Evolutionary conservation across 1,284 basidiomycete genomes (phyloP).

Genomic region (Omphalotus olearius): DNA sequence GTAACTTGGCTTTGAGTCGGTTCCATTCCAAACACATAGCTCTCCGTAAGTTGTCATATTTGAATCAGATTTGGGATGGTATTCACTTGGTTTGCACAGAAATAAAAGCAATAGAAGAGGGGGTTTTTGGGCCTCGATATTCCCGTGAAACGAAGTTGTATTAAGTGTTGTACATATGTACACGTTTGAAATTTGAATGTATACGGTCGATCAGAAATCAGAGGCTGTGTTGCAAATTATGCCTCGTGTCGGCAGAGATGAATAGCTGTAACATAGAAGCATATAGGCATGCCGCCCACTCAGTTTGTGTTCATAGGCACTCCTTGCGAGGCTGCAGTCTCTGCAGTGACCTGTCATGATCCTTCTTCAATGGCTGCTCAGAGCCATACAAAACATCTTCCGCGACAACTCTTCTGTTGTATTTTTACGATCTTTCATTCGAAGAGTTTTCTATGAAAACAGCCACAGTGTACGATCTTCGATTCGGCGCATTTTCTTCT

Average conservation of each 20-base stretch:
- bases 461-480: neutral
- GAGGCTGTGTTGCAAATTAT: too few relatives aligned
- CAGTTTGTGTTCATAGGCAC: too few relatives aligned
- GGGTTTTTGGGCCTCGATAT: constrained; percentile 33
- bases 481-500: constrained; percentile 1
- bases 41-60: constrained; percentile 39
- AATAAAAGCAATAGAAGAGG: constrained; percentile 58
- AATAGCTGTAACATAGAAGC: too few relatives aligned
- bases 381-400: neutral
- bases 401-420: neutral
- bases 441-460: neutral
- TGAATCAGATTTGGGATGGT: too few relatives aligned
- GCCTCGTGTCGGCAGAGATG: too few relatives aligned
- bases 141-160: neutral
- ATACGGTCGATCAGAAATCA: too few relatives aligned
- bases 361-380: constrained; percentile 6
- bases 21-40: constrained; percentile 58
- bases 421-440: constrained; percentile 1
- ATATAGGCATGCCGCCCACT: too few relatives aligned
- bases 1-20: constrained; percentile 49
- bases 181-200: too few relatives aligned
- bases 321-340: too few relatives aligned
- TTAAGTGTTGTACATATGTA: neutral
- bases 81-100: constrained; percentile 31
- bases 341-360: constrained; percentile 1